Base-by-base conservation (phyloP, 148 eudicot species). In the Chenopodium berlandieri region DNA sequence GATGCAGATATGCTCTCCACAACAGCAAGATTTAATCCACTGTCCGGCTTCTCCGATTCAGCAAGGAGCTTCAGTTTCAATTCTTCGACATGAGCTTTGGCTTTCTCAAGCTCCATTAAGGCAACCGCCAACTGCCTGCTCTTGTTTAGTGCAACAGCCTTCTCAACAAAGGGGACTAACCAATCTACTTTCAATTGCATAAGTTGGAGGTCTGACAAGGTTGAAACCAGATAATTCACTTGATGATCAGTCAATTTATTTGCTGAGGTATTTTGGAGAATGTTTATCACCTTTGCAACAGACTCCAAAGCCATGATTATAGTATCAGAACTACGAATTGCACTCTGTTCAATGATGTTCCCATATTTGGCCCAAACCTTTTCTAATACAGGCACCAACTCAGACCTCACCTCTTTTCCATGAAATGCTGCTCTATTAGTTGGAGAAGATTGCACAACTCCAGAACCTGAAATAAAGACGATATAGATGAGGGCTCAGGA, bases 331-430 rank as follows among this genome's bases (percentile, higher is more conserved):
- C 80, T 64, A 14, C n/a, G 80, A 9, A 77, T 23, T 13, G 13
- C 8, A 46, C 71, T 77, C 20, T 11, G 56, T 44, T 77, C 46
- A 14, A 50, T 2, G 3, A 50, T 50, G 54, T 50, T 50, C 12
- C 80, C 80, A 13, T 77, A 44, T 27, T 77, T 77, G 20, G 9
- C 13, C 80, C 80, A 77, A 37, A 77, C 58, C 54, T 77, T 77
- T n/a, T 77, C 22, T 17, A 77, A 65, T 0, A 63, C 22, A 34
- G 80, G 80, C 4, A 64, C 30, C 1, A 30, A 23, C 54, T 50
- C 54, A 50, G 80, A 23, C 52, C 10, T 44, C 30, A 64, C 22
- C 1, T 71, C 71, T 63, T 77, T 44, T 78, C 34, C 17, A 9
- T n/a, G 32, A 22, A 63, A 69, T 34, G 14, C 19, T 34, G 44